A percentile compares a stretch with the other conserved stretches of the same genome.
These are phyloP conservation scores for Paecilomyces fulvus DNA, from an alignment of 2,329 filamentous ascomycete species.

Conservation along the genomic window DNA sequence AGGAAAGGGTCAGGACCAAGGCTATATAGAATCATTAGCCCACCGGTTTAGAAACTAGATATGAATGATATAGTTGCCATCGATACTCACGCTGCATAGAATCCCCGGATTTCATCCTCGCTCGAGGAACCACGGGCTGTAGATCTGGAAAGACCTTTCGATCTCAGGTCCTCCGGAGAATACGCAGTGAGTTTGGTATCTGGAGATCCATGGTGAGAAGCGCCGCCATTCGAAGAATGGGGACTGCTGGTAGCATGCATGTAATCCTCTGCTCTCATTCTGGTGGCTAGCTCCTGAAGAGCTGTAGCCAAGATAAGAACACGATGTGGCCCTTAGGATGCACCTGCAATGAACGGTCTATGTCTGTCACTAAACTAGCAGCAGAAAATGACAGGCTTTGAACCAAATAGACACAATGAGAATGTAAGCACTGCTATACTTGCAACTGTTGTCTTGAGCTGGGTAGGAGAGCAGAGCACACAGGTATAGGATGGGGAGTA, in stretches of 20 bases:
- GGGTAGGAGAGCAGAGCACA: background rate
- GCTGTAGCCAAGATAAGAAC: background rate
- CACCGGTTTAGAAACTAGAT: background rate
- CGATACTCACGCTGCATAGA: slow-evolving; percentile 16
- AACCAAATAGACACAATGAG: background rate
- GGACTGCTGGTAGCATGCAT: slow-evolving; percentile 28
- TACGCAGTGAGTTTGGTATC: slow-evolving; percentile 57
- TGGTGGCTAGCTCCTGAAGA: background rate
- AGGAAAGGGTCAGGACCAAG: slow-evolving; percentile 22
- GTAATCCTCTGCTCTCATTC: slow-evolving; percentile 19
- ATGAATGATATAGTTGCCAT: background rate
- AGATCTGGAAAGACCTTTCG: slow-evolving; percentile 23
- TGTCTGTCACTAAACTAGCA: background rate
- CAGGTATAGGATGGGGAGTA: background rate
- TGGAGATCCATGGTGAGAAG: slow-evolving; percentile 55
- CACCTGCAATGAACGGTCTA: background rate
- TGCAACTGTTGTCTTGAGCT: background rate
- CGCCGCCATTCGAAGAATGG: slow-evolving; percentile 38
- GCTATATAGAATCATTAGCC: slow-evolving; percentile 7
- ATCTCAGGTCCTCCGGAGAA: slow-evolving; percentile 50
- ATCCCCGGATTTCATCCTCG: slow-evolving; percentile 9
- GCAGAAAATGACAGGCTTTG: background rate
- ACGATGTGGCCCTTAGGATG: background rate
- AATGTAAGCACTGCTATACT: background rate
- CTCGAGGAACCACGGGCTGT: slow-evolving; percentile 8